Conservation (phyloP, 192 early-diverging fungal genomes). For the Coemansia sp. region DNA sequence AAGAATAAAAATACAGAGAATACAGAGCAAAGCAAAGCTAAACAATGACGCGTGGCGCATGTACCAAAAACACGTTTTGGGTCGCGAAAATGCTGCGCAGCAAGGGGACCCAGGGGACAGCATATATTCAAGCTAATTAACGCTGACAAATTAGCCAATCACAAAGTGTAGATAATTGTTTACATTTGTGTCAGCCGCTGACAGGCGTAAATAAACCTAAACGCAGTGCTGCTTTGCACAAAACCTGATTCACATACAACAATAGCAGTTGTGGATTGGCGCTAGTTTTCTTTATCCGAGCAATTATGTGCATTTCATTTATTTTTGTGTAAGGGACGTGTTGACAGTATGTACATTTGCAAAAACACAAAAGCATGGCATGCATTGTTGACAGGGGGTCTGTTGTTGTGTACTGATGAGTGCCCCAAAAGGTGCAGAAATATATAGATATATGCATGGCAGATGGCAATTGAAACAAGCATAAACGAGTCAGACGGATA, state of each 20-base stretch:
- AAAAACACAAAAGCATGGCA: slow-evolving; percentile 3
- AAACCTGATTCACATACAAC: not conserved
- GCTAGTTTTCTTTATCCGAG: not conserved
- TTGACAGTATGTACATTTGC: slow-evolving; percentile 6
- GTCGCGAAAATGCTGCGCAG: slow-evolving; percentile 15
- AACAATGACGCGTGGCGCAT: slow-evolving; percentile 7
- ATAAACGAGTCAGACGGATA: not conserved
- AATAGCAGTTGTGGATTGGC: not conserved
- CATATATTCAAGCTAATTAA: not conserved
- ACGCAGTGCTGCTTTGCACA: not conserved
- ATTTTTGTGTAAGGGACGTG: slow-evolving; percentile 2
- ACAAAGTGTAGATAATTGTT: not conserved
- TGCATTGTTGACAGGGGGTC: slow-evolving; percentile 8
- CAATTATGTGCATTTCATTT: slow-evolving; percentile 7
- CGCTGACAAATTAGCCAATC: not conserved
- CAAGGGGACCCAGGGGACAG: not conserved
- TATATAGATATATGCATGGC: not conserved
- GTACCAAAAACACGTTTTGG: not conserved
- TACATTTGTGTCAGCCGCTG: not conserved
- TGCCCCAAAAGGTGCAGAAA: not conserved
- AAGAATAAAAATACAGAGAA: not conserved
- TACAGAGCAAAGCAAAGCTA: not conserved
- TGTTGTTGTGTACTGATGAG: not conserved
- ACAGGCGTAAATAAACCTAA: not conserved
- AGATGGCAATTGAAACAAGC: slow-evolving; percentile 2